These are phyloP conservation scores for Pterulicium gracile DNA, from an alignment of 1,284 basidiomycete species.

Conservation along the genomic window DNA sequence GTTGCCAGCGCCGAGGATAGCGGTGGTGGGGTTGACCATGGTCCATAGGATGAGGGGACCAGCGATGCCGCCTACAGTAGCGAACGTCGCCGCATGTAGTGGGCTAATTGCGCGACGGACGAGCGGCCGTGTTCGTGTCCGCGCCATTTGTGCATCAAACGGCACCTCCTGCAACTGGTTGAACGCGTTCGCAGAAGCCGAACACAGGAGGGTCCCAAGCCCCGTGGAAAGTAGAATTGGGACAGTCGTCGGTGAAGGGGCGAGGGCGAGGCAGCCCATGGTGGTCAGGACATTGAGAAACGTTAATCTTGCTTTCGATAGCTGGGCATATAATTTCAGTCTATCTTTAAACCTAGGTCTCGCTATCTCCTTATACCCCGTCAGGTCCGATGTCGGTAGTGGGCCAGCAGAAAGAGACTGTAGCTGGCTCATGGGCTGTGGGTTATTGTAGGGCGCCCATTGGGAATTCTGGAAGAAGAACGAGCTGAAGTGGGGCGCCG, in stretches of 20 bases:
- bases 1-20: slow-evolving; percentile 75
- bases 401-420: slow-evolving; percentile 6
- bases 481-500: slow-evolving; percentile 28
- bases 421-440: slow-evolving; percentile 11
- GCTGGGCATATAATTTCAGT: slow-evolving; percentile 23
- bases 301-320: slow-evolving; percentile 85
- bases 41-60: slow-evolving; percentile 75
- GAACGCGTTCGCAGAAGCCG: slow-evolving; percentile 87
- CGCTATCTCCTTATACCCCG: not conserved
- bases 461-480: slow-evolving; percentile 52
- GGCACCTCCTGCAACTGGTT: slow-evolving; percentile 96
- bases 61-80: slow-evolving; percentile 57
- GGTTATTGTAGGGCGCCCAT: slow-evolving; percentile 20
- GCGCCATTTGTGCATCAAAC: slow-evolving; percentile 93
- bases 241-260: slow-evolving; percentile 73
- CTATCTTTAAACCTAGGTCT: not conserved
- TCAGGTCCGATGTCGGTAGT: slow-evolving; percentile 9
- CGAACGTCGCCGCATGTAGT: slow-evolving; percentile 80
- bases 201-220: slow-evolving; percentile 83
- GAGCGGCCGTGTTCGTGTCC: slow-evolving; percentile 86
- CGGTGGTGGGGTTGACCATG: slow-evolving; percentile 87
- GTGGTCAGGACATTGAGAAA: slow-evolving; percentile 86
- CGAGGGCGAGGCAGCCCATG: slow-evolving; percentile 90
- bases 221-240: slow-evolving; percentile 83
- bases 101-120: slow-evolving; percentile 77